Percentiles rank a stretch among this genome's conserved stretches.
phyloP scores from a whole-genome alignment of 257 asterid species.

The Thymus mandschuricus region DNA sequence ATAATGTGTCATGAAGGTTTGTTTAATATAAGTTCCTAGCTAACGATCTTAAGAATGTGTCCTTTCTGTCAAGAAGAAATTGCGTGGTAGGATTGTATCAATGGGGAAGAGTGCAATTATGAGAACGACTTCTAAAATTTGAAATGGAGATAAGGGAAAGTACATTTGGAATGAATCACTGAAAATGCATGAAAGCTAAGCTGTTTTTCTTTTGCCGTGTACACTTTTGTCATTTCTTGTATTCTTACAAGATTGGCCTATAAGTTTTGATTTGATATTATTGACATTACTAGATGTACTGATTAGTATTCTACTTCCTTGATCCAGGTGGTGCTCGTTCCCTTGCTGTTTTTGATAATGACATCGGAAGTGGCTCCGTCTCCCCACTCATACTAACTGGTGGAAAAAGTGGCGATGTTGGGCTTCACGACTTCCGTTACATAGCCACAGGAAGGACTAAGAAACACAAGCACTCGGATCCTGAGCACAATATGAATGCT shows the following conservation, averaged over 20 bases:
- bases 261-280: not conserved
- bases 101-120: not conserved
- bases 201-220: not conserved
- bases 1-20: slow-evolving; percentile 99
- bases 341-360: slow-evolving; percentile 85
- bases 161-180: not conserved
- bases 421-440: slow-evolving; percentile 98
- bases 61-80: slow-evolving; percentile 4
- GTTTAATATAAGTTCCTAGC: slow-evolving; percentile 33
- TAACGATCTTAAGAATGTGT: slow-evolving; percentile 17
- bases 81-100: not conserved
- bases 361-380: slow-evolving; percentile 92
- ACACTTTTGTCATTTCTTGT: not conserved
- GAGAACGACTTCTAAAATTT: slow-evolving; percentile 9
- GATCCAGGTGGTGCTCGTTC: slow-evolving; percentile 90
- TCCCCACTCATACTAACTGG: slow-evolving; percentile 96
- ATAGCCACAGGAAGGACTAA: slow-evolving; percentile 97
- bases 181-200: not conserved
- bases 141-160: not conserved
- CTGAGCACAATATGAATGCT: slow-evolving; percentile 52
- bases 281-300: slow-evolving; percentile 3
- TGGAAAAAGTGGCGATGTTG: slow-evolving; percentile 94
- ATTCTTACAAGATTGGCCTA: not conserved
- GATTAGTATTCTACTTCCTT: slow-evolving; percentile 10
- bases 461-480: slow-evolving; percentile 72